Evolutionary conservation across 306 rosid genomes (phyloP), one percentile per base, ranked within the genome.

Genomic region (Quillaja saponaria): DNA sequence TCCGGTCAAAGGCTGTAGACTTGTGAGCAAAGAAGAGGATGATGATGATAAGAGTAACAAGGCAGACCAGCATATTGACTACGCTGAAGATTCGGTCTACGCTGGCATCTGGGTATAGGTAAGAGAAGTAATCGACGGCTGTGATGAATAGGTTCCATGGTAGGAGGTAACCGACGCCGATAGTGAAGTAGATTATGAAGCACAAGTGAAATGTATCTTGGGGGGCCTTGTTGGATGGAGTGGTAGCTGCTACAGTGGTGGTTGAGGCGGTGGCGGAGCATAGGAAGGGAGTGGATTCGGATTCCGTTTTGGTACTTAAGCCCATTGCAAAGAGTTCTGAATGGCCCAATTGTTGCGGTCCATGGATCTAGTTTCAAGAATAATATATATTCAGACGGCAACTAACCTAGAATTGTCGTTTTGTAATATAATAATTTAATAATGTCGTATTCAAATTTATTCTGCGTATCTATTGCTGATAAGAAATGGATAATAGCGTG

Each of bases 71-170:
- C 90, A 82, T 82, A 73, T 84, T 86, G 7, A 18, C 90, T 60
- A 84, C 90, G 57, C 88, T 87, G 74, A 91, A 88, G 63, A 84
- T 35, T 0, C 98, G 96, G 69, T 90, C 98, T 14, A 91, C 98
- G 83, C 80, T 86, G 61, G 64, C 77, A 4, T 83, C 85, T 0
- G 96, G 98, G 65, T 91, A 91, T 46, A 91, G 83, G 68, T 78
- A 84, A 52, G 90, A 35, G 85, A 91, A 88, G 78, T 88, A 88
- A 59, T 91, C 96, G 38, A 91, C 78, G 71, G 92, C 98, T 6
- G 96, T 91, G 77, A 88, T 76, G 85, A 91, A 91, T 10, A 85
- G 88, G 72, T 88, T 91, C 98, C 98, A 91, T 0, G 98, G 98
- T 20, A 91, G 90, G 17, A 90, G 92, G 67, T 77, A 91, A n/a